Evolutionary conservation across 129 eudicot species (phyloP).

Genomic region (Tagetes erecta): DNA sequence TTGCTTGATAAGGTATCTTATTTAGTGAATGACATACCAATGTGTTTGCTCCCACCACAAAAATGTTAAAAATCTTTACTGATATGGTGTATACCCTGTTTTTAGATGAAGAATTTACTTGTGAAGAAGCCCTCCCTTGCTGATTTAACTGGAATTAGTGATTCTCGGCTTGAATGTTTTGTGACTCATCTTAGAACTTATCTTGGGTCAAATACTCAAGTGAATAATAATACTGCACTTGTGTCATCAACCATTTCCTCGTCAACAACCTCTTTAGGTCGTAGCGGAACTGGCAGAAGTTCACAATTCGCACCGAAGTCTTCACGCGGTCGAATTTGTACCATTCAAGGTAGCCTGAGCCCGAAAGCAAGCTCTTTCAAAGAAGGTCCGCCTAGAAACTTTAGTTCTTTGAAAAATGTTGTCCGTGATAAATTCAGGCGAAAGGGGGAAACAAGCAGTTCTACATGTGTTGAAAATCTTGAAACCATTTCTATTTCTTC

Average conservation of each 20-base stretch:
- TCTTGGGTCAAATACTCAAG: slow-evolving; percentile 48
- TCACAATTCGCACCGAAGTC: slow-evolving; percentile 44
- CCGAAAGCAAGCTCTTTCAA: slow-evolving; percentile 67
- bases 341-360: slow-evolving; percentile 62
- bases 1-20: slow-evolving; percentile 63
- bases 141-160: slow-evolving; percentile 81
- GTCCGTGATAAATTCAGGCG: slow-evolving; percentile 53
- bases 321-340: slow-evolving; percentile 42
- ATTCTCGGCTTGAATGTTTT: slow-evolving; percentile 81
- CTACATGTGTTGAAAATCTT: slow-evolving; percentile 21
- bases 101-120: slow-evolving; percentile 76
- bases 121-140: slow-evolving; percentile 66
- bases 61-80: neutral
- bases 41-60: slow-evolving; percentile 1
- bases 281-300: slow-evolving; percentile 22
- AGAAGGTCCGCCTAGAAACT: slow-evolving; percentile 50
- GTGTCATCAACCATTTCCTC: slow-evolving; percentile 15
- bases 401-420: slow-evolving; percentile 43
- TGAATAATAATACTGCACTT: slow-evolving; percentile 19
- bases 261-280: slow-evolving; percentile 28
- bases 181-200: slow-evolving; percentile 66
- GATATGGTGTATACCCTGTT: slow-evolving; percentile 14
- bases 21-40: neutral
- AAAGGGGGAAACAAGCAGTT: slow-evolving; percentile 38
- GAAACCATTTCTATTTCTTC: slow-evolving; percentile 35